These are phyloP conservation scores for Peronospora farinosa DNA, from an alignment of 352 stramenopile species.

Conservation along the genomic window DNA sequence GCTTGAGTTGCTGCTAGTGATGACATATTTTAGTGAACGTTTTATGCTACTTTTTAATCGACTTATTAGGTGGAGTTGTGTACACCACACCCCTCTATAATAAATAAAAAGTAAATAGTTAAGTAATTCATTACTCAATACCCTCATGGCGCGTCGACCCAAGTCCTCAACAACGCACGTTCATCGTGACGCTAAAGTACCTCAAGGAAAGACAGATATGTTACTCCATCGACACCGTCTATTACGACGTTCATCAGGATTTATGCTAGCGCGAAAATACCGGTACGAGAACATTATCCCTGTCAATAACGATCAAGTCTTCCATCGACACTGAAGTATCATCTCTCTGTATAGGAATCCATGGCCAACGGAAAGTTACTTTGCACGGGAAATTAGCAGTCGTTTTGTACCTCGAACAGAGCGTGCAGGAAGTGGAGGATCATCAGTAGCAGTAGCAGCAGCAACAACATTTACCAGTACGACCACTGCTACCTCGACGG, in stretches of 20 bases:
- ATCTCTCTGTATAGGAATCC: slow-evolving; percentile 15
- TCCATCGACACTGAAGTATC: slow-evolving; percentile 5
- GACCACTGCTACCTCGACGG: slow-evolving; percentile 4
- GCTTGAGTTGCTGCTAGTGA: slow-evolving; percentile 93
- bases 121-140: neutral
- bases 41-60: too few species aligned
- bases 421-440: slow-evolving; percentile 2
- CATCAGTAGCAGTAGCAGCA: neutral
- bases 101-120: neutral
- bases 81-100: neutral
- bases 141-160: slow-evolving; percentile 46
- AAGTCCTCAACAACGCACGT: slow-evolving; percentile 41
- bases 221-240: slow-evolving; percentile 56
- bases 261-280: slow-evolving; percentile 72
- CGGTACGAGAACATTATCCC: slow-evolving; percentile 20
- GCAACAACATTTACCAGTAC: neutral
- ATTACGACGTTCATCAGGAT: slow-evolving; percentile 54
- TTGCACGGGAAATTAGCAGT: slow-evolving; percentile 21
- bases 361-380: slow-evolving; percentile 33
- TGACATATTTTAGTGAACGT: slow-evolving; percentile 82
- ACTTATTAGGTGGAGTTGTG: neutral
- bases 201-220: slow-evolving; percentile 32
- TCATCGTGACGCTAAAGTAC: slow-evolving; percentile 38
- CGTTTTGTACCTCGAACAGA: slow-evolving; percentile 16
- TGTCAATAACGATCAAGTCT: slow-evolving; percentile 5